phyloP scores from a whole-genome alignment of 345 rosid genomes.

The Sonneratia caseolaris region DNA sequence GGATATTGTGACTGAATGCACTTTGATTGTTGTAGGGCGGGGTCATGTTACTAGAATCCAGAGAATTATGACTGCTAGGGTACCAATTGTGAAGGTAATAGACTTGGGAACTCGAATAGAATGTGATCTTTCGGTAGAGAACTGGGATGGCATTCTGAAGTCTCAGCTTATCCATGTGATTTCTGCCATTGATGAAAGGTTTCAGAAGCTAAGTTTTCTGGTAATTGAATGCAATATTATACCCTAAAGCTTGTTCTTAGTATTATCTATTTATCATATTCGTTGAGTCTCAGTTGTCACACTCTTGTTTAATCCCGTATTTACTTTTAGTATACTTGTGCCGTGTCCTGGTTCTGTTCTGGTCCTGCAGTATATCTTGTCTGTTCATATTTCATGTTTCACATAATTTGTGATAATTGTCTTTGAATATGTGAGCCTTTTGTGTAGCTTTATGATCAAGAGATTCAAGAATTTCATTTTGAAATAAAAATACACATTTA shows the following conservation, averaged over 20 bases:
- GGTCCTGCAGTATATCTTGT: not conserved
- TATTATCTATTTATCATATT: not conserved
- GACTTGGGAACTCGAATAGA: conserved; percentile 29
- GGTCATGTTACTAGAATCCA: conserved; percentile 33
- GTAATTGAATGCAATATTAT: conserved; percentile 17
- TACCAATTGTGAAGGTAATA: conserved; percentile 40
- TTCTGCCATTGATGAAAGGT: conserved; percentile 45
- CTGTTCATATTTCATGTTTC: not conserved
- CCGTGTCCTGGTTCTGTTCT: not conserved
- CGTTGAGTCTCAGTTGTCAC: not conserved
- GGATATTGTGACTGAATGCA: too few relatives aligned
- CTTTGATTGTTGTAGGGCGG: conserved; percentile 19
- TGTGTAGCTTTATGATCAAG: not conserved
- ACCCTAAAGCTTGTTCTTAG: not conserved
- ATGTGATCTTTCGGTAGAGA: conserved; percentile 41
- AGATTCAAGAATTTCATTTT: not conserved
- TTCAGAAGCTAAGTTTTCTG: conserved; percentile 49
- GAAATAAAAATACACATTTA: not conserved
- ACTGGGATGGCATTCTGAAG: conserved; percentile 34
- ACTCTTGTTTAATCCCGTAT: not conserved
- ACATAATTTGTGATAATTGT: not conserved
- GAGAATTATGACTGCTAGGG: conserved; percentile 33
- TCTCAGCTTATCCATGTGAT: conserved; percentile 32
- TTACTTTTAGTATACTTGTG: not conserved
- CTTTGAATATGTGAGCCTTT: not conserved